These are phyloP conservation scores for Termitomyces sp. DNA, from an alignment of 768 basidiomycete genomes.

Conservation along the genomic window DNA sequence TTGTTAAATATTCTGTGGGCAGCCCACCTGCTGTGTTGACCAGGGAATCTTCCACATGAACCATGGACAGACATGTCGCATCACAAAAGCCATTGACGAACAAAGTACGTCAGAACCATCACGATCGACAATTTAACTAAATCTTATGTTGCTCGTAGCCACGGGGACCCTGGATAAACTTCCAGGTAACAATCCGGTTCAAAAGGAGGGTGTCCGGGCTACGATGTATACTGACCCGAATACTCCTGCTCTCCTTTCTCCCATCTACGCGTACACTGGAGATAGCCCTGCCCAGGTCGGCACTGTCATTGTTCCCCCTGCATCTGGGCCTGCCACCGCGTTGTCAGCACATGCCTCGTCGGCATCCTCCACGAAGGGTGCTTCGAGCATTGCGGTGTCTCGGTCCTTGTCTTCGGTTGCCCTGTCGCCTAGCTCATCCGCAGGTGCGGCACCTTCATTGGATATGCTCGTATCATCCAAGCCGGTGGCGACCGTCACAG, in stretches of 20 bases:
- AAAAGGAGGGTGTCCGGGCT: conserved; percentile 33
- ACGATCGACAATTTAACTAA: not conserved
- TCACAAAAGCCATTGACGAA: conserved; percentile 49
- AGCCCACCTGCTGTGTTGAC: conserved; percentile 45
- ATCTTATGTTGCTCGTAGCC: conserved; percentile 28
- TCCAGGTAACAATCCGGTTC: conserved; percentile 56
- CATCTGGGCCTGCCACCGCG: conserved; percentile 10
- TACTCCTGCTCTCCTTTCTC: conserved; percentile 39
- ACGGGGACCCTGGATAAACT: conserved; percentile 45
- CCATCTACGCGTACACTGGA: conserved; percentile 48
- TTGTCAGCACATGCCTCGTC: not conserved
- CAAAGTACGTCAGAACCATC: conserved; percentile 30
- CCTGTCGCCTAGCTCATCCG: not conserved
- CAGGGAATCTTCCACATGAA: conserved; percentile 44
- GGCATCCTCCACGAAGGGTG: not conserved
- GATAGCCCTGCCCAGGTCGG: conserved; percentile 37
- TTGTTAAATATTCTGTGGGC: conserved; percentile 2
- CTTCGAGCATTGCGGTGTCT: conserved; percentile 1
- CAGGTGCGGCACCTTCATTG: not conserved
- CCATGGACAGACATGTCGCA: conserved; percentile 39
- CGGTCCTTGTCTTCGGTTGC: not conserved
- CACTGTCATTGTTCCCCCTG: conserved; percentile 19
- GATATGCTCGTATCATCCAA: not conserved
- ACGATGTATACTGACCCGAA: conserved; percentile 31
- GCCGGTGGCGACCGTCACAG: not conserved